Evolutionary conservation across 495 filamentous ascomycete genomes (phyloP), one percentile per base, ranked within the genome.

Genomic region (Halenospora varia): DNA sequence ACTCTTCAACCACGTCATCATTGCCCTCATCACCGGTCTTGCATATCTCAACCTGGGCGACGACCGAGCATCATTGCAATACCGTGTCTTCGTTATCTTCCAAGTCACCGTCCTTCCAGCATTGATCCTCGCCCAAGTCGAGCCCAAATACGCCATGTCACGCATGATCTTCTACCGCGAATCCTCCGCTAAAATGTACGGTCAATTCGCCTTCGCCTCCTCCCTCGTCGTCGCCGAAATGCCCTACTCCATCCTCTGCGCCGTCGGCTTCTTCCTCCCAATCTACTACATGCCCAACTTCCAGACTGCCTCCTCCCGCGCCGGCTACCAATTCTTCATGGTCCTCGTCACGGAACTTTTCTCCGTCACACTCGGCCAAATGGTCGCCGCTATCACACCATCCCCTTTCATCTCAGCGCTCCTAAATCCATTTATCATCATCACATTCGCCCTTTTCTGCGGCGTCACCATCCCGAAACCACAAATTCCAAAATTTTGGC

Each of bases 301-400:
- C 52, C 56, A 58, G 18, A n/a, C 20, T 35, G 76, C 72, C 2
- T 61, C 82, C 0, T 70, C 67, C 13, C 81, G 89, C 3, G 84
- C 89, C 0, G 90, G 89, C 0, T 92, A 90, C 68, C 87, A 90
- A 62, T 92, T 92, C 76, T 72, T 92, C 70, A 89, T 94, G 70
- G 75, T 93, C 3, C 46, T 66, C 19, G 68, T 67, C 88, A 8
- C 90, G 85, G 67, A 92, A 66, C 60, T 88, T 25, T 92, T 80
- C 70, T 91, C 89, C 61, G 74, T 89, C 50, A 77, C 82, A 22
- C 85, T 92, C 58, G 87, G 87, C 1, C 87, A 91, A 69, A 83
- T 84, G 59, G 89, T 94, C 47, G 89, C 89, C 0, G 76, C 89
- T 0, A 78, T 90, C 59, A 74, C 82, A 10, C 87, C 88, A 0